Conservation (phyloP, 257 asterid species). For the Orobanche coerulescens region DNA sequence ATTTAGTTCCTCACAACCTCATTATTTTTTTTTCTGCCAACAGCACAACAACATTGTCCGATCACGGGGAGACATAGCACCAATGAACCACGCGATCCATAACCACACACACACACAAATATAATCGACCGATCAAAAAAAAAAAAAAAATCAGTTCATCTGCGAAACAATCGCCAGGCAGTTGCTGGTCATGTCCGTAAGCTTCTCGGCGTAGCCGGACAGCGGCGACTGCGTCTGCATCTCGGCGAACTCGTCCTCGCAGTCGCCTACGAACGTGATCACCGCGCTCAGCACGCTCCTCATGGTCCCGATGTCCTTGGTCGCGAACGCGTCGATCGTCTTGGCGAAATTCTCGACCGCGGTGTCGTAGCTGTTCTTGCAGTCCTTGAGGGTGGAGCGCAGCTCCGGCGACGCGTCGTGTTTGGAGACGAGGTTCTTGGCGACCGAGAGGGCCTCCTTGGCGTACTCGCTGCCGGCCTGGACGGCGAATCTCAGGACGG, state of each 20-base stretch:
- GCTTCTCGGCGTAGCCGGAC: conserved; percentile 15
- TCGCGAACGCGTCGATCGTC: conserved; percentile 21
- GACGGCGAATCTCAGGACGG: conserved; percentile 17
- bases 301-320: conserved; percentile 37
- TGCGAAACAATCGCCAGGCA: conserved; percentile 32
- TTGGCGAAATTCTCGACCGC: conserved; percentile 28
- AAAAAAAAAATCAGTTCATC: not conserved
- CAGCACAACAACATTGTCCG: not conserved
- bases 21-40: not conserved
- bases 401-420: conserved; percentile 3
- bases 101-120: too few relatives aligned
- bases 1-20: not conserved
- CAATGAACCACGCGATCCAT: not conserved
- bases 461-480: conserved; percentile 14
- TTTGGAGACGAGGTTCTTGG: not conserved
- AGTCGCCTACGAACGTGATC: conserved; percentile 29
- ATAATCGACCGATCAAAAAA: not conserved
- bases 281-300: conserved; percentile 39
- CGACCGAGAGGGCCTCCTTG: not conserved
- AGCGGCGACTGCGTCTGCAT: conserved; percentile 21
- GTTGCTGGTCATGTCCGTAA: conserved; percentile 46
- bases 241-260: conserved; percentile 31
- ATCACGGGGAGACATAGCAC: not conserved
- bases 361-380: conserved; percentile 23
- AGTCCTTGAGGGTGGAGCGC: conserved; percentile 19